Conservation (phyloP, 1,284 basidiomycete species). For the Grifola frondosa region DNA sequence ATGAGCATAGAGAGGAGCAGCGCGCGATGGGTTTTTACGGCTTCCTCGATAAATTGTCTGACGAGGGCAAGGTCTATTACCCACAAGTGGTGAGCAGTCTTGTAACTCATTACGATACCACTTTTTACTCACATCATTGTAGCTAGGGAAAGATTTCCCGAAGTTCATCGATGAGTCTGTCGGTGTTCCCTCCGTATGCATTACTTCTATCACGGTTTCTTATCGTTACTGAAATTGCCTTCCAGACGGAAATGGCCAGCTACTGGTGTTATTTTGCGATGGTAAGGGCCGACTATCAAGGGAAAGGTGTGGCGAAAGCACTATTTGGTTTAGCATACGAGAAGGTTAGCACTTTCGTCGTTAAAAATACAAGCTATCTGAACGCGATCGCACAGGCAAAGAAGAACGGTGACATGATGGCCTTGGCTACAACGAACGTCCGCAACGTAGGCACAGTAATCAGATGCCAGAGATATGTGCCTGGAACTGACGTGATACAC, state of each 20-base stretch:
- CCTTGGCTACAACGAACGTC: neutral
- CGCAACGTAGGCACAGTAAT: neutral
- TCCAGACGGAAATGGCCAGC: conserved; percentile 8
- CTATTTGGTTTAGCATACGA: conserved; percentile 12
- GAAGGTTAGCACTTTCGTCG: conserved; percentile 5
- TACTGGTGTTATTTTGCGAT: conserved; percentile 21
- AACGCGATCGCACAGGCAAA: no score
- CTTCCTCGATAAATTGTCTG: conserved; percentile 13
- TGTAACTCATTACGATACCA: no score
- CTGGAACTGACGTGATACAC: neutral
- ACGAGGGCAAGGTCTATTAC: conserved; percentile 14
- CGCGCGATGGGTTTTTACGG: conserved; percentile 11
- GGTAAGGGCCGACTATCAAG: conserved; percentile 14
- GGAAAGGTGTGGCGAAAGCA: conserved; percentile 12
- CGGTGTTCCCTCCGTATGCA: conserved; percentile 1
- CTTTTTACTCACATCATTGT: no score
- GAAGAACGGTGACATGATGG: conserved; percentile 10
- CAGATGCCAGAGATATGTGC: neutral
- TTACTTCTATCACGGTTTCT: neutral
- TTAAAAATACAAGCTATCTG: no score
- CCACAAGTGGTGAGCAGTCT: conserved; percentile 1
- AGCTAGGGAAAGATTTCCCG: conserved; percentile 12
- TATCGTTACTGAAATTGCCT: no score
- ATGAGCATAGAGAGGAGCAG: conserved; percentile 13
- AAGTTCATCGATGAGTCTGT: conserved; percentile 3